Percentiles rank a stretch among this genome's conserved stretches.
Conservation (phyloP, 371 early-diverging fungal species). For the Coemansia sp. region DNA sequence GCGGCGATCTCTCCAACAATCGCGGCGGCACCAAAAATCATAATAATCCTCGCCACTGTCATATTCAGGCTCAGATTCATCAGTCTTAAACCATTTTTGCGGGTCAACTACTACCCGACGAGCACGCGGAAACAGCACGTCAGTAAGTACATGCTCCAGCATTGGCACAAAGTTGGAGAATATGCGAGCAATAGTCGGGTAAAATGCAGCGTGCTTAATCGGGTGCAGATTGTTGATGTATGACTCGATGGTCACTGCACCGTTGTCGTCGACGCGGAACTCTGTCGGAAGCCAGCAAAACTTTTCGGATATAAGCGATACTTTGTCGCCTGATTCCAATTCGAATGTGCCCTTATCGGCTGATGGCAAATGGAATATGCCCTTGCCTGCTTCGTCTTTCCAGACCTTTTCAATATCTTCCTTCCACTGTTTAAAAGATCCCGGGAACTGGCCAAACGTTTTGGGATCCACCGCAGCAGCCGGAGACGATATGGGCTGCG, state of each 20-base stretch:
- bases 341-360: too few species aligned
- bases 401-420: neutral
- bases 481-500: slow-evolving; percentile 24
- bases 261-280: slow-evolving; percentile 47
- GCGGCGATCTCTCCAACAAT: neutral
- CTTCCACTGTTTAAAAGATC: slow-evolving; percentile 8
- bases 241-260: slow-evolving; percentile 46
- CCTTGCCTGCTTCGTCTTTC: neutral
- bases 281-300: slow-evolving; percentile 64
- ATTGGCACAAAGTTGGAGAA: slow-evolving; percentile 53
- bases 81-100: slow-evolving; percentile 18
- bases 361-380: neutral
- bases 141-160: slow-evolving; percentile 40
- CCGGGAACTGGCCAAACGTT: slow-evolving; percentile 30
- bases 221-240: slow-evolving; percentile 69
- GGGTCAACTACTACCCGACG: slow-evolving; percentile 5
- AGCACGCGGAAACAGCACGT: neutral
- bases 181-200: slow-evolving; percentile 44
- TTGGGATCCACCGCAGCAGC: slow-evolving; percentile 19
- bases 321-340: too few species aligned
- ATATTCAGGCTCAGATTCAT: slow-evolving; percentile 7
- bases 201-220: slow-evolving; percentile 46
- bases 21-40: neutral
- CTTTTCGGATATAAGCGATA: neutral
- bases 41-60: slow-evolving; percentile 1